Conservation (phyloP, 225 moss, liverwort and hornwort species). For the Straminergon stramineum region DNA sequence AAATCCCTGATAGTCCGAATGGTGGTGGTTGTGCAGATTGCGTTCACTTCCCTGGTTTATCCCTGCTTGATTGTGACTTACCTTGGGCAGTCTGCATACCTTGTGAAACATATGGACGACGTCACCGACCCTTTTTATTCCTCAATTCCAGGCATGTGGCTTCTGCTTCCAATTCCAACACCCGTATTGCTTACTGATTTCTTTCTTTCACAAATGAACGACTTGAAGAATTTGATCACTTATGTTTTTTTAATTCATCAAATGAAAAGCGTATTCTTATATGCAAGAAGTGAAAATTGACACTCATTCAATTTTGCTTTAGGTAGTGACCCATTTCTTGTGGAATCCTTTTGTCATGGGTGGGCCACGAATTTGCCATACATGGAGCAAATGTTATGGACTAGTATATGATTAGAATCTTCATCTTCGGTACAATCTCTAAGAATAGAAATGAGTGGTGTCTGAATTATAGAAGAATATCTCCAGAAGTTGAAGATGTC, state of each 20-base stretch:
- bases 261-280: background rate
- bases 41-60: constrained; percentile 66
- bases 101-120: constrained; percentile 38
- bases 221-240: background rate
- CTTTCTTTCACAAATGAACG: background rate
- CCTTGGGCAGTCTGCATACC: constrained; percentile 78
- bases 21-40: constrained; percentile 54
- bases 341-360: background rate
- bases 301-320: background rate
- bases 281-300: background rate
- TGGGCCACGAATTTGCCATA: background rate
- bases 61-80: constrained; percentile 78
- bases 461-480: background rate
- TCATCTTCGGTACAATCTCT: background rate
- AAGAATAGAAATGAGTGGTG: background rate
- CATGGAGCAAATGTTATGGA: background rate
- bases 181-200: background rate
- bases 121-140: constrained; percentile 63
- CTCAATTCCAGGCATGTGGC: constrained; percentile 60
- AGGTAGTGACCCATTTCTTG: background rate
- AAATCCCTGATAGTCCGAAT: background rate
- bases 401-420: background rate
- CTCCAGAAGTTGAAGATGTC: background rate
- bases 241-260: background rate
- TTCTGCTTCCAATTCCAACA: background rate